These are phyloP conservation scores for Teunomyces stri DNA, from an alignment of 805 yeast genomes.

Conservation along the genomic window DNA sequence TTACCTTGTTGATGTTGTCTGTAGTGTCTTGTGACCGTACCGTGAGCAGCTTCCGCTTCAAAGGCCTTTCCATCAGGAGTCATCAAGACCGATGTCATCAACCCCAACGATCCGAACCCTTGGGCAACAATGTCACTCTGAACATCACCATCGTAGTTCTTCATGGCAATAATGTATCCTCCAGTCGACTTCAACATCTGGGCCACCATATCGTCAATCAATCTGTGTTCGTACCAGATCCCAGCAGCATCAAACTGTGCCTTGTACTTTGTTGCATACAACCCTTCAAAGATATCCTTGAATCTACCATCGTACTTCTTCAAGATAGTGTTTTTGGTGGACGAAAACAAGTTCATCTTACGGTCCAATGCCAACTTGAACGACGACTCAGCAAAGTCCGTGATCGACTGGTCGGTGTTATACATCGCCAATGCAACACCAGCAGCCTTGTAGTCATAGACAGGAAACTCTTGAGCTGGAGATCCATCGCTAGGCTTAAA, in stretches of 20 bases:
- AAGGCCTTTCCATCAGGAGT: constrained; percentile 86
- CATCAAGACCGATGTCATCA: constrained; percentile 80
- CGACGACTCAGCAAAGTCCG: constrained; percentile 76
- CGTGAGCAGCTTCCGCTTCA: constrained; percentile 85
- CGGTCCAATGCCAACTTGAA: constrained; percentile 70
- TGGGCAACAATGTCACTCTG: constrained; percentile 85
- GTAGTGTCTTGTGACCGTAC: constrained; percentile 83
- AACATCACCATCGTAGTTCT: constrained; percentile 85
- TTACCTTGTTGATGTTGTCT: constrained; percentile 80
- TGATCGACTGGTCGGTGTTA: constrained; percentile 75
- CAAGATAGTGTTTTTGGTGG: constrained; percentile 79
- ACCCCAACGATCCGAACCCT: constrained; percentile 81
- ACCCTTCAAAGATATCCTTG: constrained; percentile 72
- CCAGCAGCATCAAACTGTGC: constrained; percentile 56
- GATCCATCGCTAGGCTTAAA: constrained; percentile 64
- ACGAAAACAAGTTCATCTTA: constrained; percentile 61
- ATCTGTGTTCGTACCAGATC: constrained; percentile 74
- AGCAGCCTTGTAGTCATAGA: constrained; percentile 59
- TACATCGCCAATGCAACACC: constrained; percentile 85
- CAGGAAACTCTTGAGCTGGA: constrained; percentile 46
- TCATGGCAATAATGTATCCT: constrained; percentile 76
- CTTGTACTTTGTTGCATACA: constrained; percentile 59
- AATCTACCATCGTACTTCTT: constrained; percentile 81
- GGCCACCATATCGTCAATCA: constrained; percentile 86
- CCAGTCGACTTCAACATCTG: constrained; percentile 85